phyloP scores from a whole-genome alignment of 164 flowering plant species.

The Magnolia kwangsiensis region DNA sequence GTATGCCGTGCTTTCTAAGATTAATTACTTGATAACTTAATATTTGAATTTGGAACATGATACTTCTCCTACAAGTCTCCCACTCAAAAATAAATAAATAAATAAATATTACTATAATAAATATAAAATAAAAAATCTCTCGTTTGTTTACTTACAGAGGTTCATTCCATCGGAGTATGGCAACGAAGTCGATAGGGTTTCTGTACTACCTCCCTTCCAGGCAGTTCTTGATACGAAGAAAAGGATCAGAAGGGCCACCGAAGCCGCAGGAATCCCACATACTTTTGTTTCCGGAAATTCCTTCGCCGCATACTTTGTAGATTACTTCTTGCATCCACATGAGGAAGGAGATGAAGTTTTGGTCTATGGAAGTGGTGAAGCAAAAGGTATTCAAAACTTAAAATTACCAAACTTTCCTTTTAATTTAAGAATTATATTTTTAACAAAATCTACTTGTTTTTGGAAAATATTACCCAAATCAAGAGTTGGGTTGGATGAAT shows the following conservation, averaged over 20 bases:
- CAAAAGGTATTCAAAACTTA: conserved; percentile 22
- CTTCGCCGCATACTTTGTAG: conserved; percentile 35
- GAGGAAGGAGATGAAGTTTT: conserved; percentile 14
- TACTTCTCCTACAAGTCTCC: neutral
- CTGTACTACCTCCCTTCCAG: conserved; percentile 30
- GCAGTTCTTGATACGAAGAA: conserved; percentile 24
- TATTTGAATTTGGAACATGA: too few relatives aligned
- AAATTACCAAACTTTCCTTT: neutral
- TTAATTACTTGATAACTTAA: too few relatives aligned
- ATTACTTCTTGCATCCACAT: conserved; percentile 32
- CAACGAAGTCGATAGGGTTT: conserved; percentile 32
- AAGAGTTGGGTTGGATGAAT: too few relatives aligned
- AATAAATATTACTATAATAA: too few relatives aligned
- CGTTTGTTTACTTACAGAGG: conserved; percentile 19
- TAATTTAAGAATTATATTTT: too few relatives aligned
- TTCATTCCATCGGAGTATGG: conserved; percentile 47
- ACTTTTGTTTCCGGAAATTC: conserved; percentile 34
- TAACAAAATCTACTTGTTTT: neutral
- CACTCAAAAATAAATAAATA: neutral
- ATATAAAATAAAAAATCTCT: neutral
- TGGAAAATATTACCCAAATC: neutral
- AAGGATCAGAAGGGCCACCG: conserved; percentile 30
- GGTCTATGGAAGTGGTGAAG: conserved; percentile 34
- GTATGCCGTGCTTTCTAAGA: too few relatives aligned
- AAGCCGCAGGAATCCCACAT: conserved; percentile 35